Evolutionary conservation across 768 basidiomycete genomes (phyloP).

Genomic region (Termitomyces sp.): DNA sequence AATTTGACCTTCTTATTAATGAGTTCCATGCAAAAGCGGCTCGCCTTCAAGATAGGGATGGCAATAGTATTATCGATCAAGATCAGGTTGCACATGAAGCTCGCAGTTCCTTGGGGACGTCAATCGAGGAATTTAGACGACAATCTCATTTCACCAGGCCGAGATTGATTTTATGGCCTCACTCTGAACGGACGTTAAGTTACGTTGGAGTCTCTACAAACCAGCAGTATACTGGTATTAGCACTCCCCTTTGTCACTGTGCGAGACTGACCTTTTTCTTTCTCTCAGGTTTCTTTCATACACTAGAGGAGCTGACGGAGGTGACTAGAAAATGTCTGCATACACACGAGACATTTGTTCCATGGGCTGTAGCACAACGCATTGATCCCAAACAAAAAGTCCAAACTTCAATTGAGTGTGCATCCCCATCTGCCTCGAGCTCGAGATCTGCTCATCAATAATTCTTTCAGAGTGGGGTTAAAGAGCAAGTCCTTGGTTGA

Average conservation of each 20-base stretch:
- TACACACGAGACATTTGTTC: background rate
- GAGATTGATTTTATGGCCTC: background rate
- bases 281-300: background rate
- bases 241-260: background rate
- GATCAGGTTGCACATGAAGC: background rate
- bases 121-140: background rate
- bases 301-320: background rate
- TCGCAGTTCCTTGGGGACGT: background rate
- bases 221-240: background rate
- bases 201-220: background rate
- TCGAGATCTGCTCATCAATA: background rate
- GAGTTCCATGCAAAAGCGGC: background rate
- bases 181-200: background rate
- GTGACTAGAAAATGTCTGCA: background rate
- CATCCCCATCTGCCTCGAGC: background rate
- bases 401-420: background rate
- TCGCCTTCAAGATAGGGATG: background rate
- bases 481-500: background rate
- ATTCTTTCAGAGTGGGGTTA: background rate
- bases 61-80: background rate
- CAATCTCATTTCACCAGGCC: background rate
- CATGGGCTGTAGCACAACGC: conserved; percentile 3
- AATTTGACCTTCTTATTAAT: background rate
- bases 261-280: background rate
- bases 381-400: conserved; percentile 2